Evolutionary conservation across 2,329 filamentous ascomycete species (phyloP), one percentile per base, ranked within the genome.

Genomic region (Nothophaeocryptopus gaeumannii): DNA sequence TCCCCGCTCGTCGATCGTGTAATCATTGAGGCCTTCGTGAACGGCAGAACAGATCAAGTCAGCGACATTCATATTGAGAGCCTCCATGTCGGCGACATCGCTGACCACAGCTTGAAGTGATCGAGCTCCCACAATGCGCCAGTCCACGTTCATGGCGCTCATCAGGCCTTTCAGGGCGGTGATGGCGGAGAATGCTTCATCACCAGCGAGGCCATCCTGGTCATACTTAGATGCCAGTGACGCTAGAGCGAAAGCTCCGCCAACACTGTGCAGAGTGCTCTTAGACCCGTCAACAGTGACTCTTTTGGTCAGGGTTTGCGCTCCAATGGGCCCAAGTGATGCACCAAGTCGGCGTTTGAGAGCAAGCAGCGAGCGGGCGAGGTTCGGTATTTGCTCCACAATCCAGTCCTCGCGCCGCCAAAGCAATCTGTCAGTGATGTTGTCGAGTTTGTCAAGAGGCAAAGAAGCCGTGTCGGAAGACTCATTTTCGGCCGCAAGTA

Each of bases 1-100:
- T 12, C 93, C 93, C 49, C 90, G 79, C 11, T 91, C 85, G 58
- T 89, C 92, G 3, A 89, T 91, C 0, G 89, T 95, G 64, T 97
- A 97, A 66, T 99, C 91, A 58, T 92, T 86, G 26, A 99, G 71
- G 0, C 85, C 72, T 26, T 62, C 45, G 20, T 60, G 58, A 5
- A 65, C 38, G 2, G 63, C 58, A 8, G 50, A 30, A 5, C 70
- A 53, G 7, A 74, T 55, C 2, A 31, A 38, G 11, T 50, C 31
- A 9, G 51, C 35, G 15, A 58, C 47, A 4, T 30, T 26, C 10
- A 13, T 5, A 11, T 58, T 58, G 12, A 55, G 15, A 8, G 12
- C 8, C 5, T 16, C 13, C 7, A n/a, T 34, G 8, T 50, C 42
- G 15, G 36, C 13, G 13, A 45, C 31, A 32, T 50, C 37, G 10